These are phyloP conservation scores for Pyrrhoderma lamaoense DNA, from an alignment of 1,284 basidiomycete species.

Conservation along the genomic window DNA sequence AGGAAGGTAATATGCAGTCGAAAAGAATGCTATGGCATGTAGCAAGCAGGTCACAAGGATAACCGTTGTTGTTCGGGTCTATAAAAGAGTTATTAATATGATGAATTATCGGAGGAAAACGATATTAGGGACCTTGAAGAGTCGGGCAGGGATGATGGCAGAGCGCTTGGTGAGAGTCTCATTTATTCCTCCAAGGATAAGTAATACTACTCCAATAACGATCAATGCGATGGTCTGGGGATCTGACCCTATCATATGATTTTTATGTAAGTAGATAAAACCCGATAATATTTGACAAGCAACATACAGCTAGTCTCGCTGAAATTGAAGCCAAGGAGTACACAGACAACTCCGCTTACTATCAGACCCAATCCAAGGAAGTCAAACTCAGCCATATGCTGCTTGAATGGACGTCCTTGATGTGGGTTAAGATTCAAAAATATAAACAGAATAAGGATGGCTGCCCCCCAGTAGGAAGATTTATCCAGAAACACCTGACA, in stretches of 20 bases:
- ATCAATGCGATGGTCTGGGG: slow-evolving; percentile 67
- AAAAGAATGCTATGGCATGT: slow-evolving; percentile 65
- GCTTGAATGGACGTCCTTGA: slow-evolving; percentile 44
- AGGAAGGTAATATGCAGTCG: slow-evolving; percentile 63
- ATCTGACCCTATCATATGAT: slow-evolving; percentile 25
- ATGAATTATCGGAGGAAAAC: neutral
- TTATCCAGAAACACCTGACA: slow-evolving; percentile 66
- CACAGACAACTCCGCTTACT: slow-evolving; percentile 62
- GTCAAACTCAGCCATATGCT: slow-evolving; percentile 68
- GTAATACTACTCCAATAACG: slow-evolving; percentile 54
- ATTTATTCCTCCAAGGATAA: slow-evolving; percentile 54
- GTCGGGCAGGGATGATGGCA: slow-evolving; percentile 73
- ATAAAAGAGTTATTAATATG: slow-evolving; percentile 3
- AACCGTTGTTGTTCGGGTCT: slow-evolving; percentile 69
- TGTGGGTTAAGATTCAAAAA: slow-evolving; percentile 81
- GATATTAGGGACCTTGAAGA: slow-evolving; percentile 52
- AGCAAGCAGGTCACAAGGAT: slow-evolving; percentile 57
- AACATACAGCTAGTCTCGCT: slow-evolving; percentile 58
- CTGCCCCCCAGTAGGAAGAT: slow-evolving; percentile 76
- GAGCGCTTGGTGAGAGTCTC: slow-evolving; percentile 66
- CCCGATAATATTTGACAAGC: neutral
- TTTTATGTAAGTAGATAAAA: neutral
- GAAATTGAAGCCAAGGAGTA: slow-evolving; percentile 80
- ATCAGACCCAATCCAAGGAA: slow-evolving; percentile 68
- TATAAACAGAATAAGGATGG: slow-evolving; percentile 64